A percentile compares a stretch with the other conserved stretches of the same genome.
Conservation (phyloP, 352 stramenopile species). For the Phytopythium aichiense region DNA sequence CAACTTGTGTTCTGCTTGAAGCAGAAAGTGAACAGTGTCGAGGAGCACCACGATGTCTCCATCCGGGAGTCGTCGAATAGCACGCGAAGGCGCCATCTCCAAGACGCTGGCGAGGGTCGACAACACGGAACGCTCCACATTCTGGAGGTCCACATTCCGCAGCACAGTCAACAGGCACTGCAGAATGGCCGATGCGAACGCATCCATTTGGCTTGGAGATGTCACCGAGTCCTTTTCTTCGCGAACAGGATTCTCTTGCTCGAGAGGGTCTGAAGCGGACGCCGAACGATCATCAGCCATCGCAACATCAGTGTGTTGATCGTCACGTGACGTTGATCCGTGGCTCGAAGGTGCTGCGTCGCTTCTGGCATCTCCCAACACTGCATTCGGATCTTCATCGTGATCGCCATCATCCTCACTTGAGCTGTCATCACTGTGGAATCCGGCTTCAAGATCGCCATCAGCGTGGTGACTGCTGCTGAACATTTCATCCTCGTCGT, state of each 20-base stretch:
- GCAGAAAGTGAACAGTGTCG: slow-evolving; percentile 62
- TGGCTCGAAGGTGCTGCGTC: background rate
- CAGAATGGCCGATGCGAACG: slow-evolving; percentile 42
- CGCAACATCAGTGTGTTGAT: too few relatives aligned
- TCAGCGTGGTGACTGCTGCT: slow-evolving; percentile 6
- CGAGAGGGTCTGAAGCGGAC: background rate
- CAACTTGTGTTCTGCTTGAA: slow-evolving; percentile 37
- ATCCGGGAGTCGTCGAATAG: slow-evolving; percentile 47
- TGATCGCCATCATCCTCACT: slow-evolving; percentile 9
- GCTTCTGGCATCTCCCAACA: background rate
- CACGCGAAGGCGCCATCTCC: slow-evolving; percentile 65
- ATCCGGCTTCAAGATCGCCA: slow-evolving; percentile 24
- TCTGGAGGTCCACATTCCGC: slow-evolving; percentile 58
- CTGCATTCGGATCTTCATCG: background rate
- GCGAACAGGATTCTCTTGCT: background rate
- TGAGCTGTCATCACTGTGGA: slow-evolving; percentile 32
- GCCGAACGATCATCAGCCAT: background rate
- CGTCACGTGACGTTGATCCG: background rate
- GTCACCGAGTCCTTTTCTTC: slow-evolving; percentile 7
- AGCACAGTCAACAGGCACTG: slow-evolving; percentile 48
- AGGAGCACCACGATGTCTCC: slow-evolving; percentile 57
- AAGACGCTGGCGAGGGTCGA: slow-evolving; percentile 62
- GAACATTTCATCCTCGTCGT: slow-evolving; percentile 16
- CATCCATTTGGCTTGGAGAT: slow-evolving; percentile 35
- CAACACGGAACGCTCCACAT: slow-evolving; percentile 57